Conservation (phyloP, 306 rosid genomes). For the Vigna nakashimae region DNA sequence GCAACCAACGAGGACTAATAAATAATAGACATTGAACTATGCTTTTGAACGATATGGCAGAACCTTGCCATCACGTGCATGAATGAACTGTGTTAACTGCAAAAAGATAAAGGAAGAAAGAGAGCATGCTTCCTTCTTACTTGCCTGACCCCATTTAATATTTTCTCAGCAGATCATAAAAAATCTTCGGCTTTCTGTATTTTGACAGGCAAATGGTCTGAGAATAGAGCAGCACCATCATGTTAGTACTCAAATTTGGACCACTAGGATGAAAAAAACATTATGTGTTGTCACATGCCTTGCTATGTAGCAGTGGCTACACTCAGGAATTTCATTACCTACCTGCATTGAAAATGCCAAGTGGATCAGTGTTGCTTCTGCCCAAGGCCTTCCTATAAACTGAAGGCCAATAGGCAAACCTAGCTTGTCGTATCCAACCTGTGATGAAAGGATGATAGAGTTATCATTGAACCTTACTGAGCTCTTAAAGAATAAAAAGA, state of each 20-base stretch:
- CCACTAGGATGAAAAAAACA: not conserved
- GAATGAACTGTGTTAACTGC: not conserved
- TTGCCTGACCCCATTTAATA: not conserved
- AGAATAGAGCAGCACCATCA: slow-evolving; percentile 33
- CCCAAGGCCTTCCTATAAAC: slow-evolving; percentile 90
- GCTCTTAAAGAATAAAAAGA: not conserved
- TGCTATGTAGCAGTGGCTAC: not conserved
- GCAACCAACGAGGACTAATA: too few species aligned
- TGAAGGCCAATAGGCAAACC: slow-evolving; percentile 97
- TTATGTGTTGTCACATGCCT: not conserved
- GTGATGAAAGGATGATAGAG: slow-evolving; percentile 14
- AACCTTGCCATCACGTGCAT: not conserved
- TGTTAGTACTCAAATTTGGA: slow-evolving; percentile 14
- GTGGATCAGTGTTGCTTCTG: slow-evolving; percentile 84
- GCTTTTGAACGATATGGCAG: not conserved
- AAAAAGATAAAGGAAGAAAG: slow-evolving; percentile 9
- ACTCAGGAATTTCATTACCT: slow-evolving; percentile 49
- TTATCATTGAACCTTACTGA: not conserved
- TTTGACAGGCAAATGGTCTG: slow-evolving; percentile 64
- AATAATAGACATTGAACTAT: not conserved
- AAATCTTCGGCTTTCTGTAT: slow-evolving; percentile 70
- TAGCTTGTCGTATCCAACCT: slow-evolving; percentile 82
- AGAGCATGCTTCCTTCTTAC: slow-evolving; percentile 22
- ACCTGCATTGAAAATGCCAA: slow-evolving; percentile 88
- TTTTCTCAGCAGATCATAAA: slow-evolving; percentile 61